phyloP scores from a whole-genome alignment of 2,329 filamentous ascomycete genomes.

The Pseudonectria foliicola region DNA sequence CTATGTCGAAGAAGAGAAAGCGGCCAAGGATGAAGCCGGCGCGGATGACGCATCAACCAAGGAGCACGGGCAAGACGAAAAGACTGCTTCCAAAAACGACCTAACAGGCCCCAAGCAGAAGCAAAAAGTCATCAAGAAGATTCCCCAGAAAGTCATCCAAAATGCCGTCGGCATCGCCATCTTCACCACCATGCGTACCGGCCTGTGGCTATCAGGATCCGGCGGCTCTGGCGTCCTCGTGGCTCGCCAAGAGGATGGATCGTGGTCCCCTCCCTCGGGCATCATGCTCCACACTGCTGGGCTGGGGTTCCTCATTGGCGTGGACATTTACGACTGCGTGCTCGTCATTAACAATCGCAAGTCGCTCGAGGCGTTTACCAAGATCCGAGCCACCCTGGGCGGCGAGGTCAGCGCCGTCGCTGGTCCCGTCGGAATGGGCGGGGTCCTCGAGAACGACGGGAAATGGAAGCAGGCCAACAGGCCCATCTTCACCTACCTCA shows the following conservation, averaged over 20 bases:
- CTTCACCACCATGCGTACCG: slow-evolving; percentile 62
- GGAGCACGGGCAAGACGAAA: not conserved
- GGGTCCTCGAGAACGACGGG: slow-evolving; percentile 55
- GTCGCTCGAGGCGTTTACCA: slow-evolving; percentile 69
- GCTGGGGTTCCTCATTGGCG: slow-evolving; percentile 69
- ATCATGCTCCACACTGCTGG: slow-evolving; percentile 75
- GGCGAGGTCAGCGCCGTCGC: slow-evolving; percentile 71
- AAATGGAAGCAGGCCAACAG: slow-evolving; percentile 43
- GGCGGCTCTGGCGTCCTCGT: slow-evolving; percentile 59
- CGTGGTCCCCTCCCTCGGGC: slow-evolving; percentile 73
- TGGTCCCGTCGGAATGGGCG: slow-evolving; percentile 61
- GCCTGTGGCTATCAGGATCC: slow-evolving; percentile 60
- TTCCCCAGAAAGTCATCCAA: slow-evolving; percentile 51
- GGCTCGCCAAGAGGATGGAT: slow-evolving; percentile 54
- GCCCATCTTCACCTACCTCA: slow-evolving; percentile 61
- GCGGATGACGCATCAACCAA: not conserved
- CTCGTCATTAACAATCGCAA: slow-evolving; percentile 73
- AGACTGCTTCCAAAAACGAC: not conserved
- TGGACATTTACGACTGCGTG: slow-evolving; percentile 85
- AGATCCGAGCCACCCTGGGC: slow-evolving; percentile 66
- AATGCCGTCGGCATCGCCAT: slow-evolving; percentile 63
- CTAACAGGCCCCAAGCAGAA: slow-evolving; percentile 29
- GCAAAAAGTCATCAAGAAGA: slow-evolving; percentile 43
- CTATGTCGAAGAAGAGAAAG: slow-evolving; percentile 33
- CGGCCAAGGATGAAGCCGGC: slow-evolving; percentile 10